A percentile compares a stretch with the other conserved stretches of the same genome.
Conservation (phyloP, 768 basidiomycete genomes). For the Naganishia friedmannii region DNA sequence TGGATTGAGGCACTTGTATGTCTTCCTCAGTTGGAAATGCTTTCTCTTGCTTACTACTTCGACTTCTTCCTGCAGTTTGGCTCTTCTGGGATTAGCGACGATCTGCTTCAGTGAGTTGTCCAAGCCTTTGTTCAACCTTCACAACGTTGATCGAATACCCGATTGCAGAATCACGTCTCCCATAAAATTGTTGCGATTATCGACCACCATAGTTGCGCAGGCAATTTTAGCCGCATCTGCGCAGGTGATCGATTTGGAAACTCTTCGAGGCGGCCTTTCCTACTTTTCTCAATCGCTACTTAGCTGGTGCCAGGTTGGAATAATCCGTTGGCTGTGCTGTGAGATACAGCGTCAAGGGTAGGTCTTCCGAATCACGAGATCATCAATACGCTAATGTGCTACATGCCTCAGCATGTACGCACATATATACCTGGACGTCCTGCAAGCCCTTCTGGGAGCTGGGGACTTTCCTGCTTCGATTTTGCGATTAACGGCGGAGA, state of each 20-base stretch:
- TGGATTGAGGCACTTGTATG: conserved; percentile 50
- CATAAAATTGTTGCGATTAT: conserved; percentile 47
- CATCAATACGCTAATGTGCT: background rate
- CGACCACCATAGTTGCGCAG: conserved; percentile 52
- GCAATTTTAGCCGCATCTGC: conserved; percentile 47
- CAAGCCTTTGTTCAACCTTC: background rate
- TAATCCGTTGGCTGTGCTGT: conserved; percentile 48
- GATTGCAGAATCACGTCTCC: conserved; percentile 48
- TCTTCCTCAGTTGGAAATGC: background rate
- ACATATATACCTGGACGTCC: conserved; percentile 43
- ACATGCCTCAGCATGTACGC: conserved; percentile 36
- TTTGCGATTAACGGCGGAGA: conserved; percentile 34
- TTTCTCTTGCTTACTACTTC: background rate
- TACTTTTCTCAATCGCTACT: conserved; percentile 54
- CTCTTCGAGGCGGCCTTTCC: conserved; percentile 51
- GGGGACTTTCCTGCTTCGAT: conserved; percentile 39
- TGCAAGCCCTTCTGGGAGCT: conserved; percentile 40
- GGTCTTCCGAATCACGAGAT: conserved; percentile 24
- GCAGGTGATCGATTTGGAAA: conserved; percentile 51
- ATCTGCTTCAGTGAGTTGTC: conserved; percentile 41
- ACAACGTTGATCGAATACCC: background rate
- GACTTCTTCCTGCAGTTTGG: conserved; percentile 41
- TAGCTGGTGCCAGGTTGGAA: conserved; percentile 53
- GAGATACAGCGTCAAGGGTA: conserved; percentile 51
- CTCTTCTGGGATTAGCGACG: conserved; percentile 51